Percentiles rank a stretch among this genome's conserved stretches.
phyloP scores from a whole-genome alignment of 2,329 filamentous ascomycete species.

The Geosmithia morbida region DNA sequence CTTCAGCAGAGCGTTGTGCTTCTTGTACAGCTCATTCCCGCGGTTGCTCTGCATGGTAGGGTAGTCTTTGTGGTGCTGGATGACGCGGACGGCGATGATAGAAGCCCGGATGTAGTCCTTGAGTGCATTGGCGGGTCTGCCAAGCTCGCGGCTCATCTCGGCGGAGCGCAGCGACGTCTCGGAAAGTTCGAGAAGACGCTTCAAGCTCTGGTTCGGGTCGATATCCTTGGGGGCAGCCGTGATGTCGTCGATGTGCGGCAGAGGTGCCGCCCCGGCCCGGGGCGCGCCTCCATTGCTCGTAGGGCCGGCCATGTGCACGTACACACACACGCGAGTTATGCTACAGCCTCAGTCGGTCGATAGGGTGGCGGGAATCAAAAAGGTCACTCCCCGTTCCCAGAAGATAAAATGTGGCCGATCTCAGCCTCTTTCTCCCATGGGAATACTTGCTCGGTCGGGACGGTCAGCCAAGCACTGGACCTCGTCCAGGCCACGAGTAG shows the following conservation, averaged over 20 bases:
- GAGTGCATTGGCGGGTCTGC: constrained; percentile 59
- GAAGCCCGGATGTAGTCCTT: constrained; percentile 74
- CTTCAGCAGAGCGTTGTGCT: constrained; percentile 34
- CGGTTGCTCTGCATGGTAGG: constrained; percentile 44
- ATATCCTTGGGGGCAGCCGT: constrained; percentile 29
- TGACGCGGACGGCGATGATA: constrained; percentile 60
- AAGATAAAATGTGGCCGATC: too few species aligned
- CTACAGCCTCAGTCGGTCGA: too few species aligned
- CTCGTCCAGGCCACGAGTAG: too few species aligned
- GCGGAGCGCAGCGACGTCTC: constrained; percentile 43
- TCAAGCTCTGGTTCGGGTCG: constrained; percentile 33
- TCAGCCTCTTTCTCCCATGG: too few species aligned
- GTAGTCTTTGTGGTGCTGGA: constrained; percentile 66
- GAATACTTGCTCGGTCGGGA: background rate
- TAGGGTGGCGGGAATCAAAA: too few species aligned
- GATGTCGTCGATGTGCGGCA: constrained; percentile 40
- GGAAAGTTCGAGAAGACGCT: constrained; percentile 35
- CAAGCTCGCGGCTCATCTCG: constrained; percentile 46
- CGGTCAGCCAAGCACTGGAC: background rate
- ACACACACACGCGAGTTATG: too few species aligned
- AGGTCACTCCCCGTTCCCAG: too few species aligned
- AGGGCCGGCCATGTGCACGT: constrained; percentile 12
- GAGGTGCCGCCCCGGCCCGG: constrained; percentile 14
- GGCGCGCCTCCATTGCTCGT: constrained; percentile 11
- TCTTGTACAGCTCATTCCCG: constrained; percentile 24